A percentile compares a stretch with the other conserved stretches of the same genome.
Conservation (phyloP, 176 grass and related monocot species). For the Microstegium vimineum region DNA sequence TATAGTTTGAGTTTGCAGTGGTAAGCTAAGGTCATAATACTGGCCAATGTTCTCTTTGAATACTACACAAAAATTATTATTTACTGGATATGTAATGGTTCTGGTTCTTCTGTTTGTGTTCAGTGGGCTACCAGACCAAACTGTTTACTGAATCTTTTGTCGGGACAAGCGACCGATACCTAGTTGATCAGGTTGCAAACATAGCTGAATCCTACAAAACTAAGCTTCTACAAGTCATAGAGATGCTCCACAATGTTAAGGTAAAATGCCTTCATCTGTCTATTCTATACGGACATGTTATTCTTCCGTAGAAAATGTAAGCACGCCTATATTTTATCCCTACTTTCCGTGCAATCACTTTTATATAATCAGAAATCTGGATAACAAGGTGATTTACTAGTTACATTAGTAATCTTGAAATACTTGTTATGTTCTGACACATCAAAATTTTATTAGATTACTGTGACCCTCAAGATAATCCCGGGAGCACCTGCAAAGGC, state of each 20-base stretch:
- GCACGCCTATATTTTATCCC: neutral
- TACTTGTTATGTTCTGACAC: constrained; percentile 14
- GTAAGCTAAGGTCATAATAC: neutral
- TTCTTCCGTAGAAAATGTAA: neutral
- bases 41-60: neutral
- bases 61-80: neutral
- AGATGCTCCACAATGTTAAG: constrained; percentile 31
- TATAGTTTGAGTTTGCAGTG: neutral
- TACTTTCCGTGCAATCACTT: neutral
- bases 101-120: constrained; percentile 3
- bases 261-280: constrained; percentile 36
- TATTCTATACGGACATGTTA: constrained; percentile 12
- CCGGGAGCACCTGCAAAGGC: constrained; percentile 55
- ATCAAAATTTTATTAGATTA: constrained; percentile 38
- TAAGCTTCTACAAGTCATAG: constrained; percentile 45
- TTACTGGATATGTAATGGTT: neutral
- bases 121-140: constrained; percentile 74
- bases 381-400: neutral
- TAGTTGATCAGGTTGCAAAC: constrained; percentile 39
- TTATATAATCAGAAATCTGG: neutral
- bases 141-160: constrained; percentile 46
- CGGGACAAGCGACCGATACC: constrained; percentile 17
- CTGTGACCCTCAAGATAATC: constrained; percentile 45
- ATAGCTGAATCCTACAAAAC: constrained; percentile 37
- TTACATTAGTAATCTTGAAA: neutral